Percentiles rank a stretch among this genome's conserved stretches.
Evolutionary conservation across 1,284 basidiomycete species (phyloP).

Genomic region (Termitomyces sp.): DNA sequence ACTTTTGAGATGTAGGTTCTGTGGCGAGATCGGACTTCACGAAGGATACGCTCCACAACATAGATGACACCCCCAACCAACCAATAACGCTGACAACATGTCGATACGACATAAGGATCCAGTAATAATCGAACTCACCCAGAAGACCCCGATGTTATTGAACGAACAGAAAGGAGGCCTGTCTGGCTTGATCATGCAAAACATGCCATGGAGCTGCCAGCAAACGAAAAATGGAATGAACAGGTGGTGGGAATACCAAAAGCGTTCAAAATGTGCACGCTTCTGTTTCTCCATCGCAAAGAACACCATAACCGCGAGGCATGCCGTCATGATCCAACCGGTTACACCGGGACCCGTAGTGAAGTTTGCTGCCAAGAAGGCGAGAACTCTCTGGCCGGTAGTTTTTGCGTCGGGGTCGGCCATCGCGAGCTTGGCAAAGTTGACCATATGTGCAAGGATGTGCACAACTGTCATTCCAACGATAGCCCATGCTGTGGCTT

Average conservation of each 20-base stretch:
- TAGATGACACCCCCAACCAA: conserved; percentile 81
- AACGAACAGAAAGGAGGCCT: conserved; percentile 78
- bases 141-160: conserved; percentile 87
- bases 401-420: conserved; percentile 47
- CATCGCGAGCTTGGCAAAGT: conserved; percentile 68
- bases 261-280: conserved; percentile 72
- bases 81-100: conserved; percentile 69
- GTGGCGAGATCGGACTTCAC: conserved; percentile 84
- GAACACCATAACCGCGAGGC: conserved; percentile 73
- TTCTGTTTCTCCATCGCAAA: conserved; percentile 78
- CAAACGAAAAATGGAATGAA: conserved; percentile 86
- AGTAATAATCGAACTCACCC: conserved; percentile 48
- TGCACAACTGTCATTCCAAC: conserved; percentile 72
- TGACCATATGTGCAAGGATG: conserved; percentile 74
- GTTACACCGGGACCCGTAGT: conserved; percentile 84
- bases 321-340: conserved; percentile 84
- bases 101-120: neutral
- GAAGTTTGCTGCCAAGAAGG: conserved; percentile 76
- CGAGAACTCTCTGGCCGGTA: conserved; percentile 48
- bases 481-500: conserved; percentile 84
- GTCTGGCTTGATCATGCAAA: conserved; percentile 92
- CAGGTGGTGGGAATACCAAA: conserved; percentile 88
- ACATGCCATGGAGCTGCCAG: conserved; percentile 93
- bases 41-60: conserved; percentile 80
- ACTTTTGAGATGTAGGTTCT: conserved; percentile 88